phyloP scores from a whole-genome alignment of 176 grass and related monocot genomes.

The Tillandsia fasciculata region DNA sequence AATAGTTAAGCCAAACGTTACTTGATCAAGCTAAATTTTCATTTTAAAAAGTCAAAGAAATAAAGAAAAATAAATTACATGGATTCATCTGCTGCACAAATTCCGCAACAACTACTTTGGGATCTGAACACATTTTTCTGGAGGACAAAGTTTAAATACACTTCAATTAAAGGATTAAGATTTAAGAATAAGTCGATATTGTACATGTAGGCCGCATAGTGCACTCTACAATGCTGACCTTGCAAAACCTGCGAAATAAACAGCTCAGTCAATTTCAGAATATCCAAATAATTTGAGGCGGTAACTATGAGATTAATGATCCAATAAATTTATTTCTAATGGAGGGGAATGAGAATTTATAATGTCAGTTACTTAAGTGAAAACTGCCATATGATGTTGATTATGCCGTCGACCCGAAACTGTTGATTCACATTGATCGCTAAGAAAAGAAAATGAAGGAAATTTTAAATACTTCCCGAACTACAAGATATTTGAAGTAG shows the following conservation, averaged over 20 bases:
- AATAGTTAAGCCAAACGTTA: too few relatives aligned
- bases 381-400: neutral
- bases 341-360: neutral
- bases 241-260: slow-evolving; percentile 26
- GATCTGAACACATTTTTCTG: neutral
- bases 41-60: too few relatives aligned
- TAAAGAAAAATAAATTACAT: too few relatives aligned
- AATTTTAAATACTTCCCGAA: neutral
- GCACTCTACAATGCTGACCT: slow-evolving; percentile 41
- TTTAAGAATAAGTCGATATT: neutral
- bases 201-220: neutral
- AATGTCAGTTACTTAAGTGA: neutral
- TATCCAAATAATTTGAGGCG: neutral
- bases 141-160: neutral
- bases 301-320: neutral
- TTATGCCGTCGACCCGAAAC: neutral
- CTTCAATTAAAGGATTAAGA: neutral
- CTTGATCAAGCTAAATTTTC: too few relatives aligned
- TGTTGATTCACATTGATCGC: neutral
- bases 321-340: neutral
- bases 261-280: neutral
- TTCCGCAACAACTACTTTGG: too few relatives aligned
- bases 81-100: too few relatives aligned
- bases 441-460: neutral
- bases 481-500: neutral